A percentile compares a stretch with the other conserved stretches of the same genome.
Evolutionary conservation across 116 monocot species (phyloP).

Genomic region (Posidonia oceanica): DNA sequence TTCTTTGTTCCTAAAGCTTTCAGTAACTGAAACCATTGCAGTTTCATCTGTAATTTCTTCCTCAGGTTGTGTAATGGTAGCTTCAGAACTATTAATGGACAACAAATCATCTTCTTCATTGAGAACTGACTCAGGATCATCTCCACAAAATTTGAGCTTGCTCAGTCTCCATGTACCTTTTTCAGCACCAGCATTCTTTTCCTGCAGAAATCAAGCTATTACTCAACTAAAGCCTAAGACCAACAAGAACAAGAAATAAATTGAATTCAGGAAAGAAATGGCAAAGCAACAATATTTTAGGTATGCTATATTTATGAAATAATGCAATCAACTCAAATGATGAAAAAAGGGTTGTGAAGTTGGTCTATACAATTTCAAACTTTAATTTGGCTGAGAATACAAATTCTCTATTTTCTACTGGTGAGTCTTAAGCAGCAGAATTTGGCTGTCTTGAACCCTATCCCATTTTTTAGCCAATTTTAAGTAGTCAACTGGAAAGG

Average conservation of each 20-base stretch:
- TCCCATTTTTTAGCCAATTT: too few relatives aligned
- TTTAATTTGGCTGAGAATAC: too few relatives aligned
- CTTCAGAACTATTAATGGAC: conserved; percentile 24
- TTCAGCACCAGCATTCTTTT: conserved; percentile 23
- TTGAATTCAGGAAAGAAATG: neutral
- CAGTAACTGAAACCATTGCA: neutral
- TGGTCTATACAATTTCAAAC: too few relatives aligned
- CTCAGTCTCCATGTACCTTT: conserved; percentile 49
- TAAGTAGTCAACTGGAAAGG: too few relatives aligned
- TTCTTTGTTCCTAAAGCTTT: neutral
- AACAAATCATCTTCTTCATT: conserved; percentile 29
- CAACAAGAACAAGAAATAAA: neutral
- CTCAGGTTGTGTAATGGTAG: conserved; percentile 14
- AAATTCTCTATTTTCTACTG: too few relatives aligned
- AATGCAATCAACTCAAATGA: too few relatives aligned
- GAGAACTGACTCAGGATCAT: conserved; percentile 46
- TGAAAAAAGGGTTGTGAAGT: too few relatives aligned
- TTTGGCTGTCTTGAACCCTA: too few relatives aligned
- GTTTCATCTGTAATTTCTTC: conserved; percentile 9
- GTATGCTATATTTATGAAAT: neutral
- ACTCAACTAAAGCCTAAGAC: neutral
- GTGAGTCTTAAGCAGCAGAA: too few relatives aligned
- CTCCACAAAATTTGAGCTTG: conserved; percentile 62
- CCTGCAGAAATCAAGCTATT: conserved; percentile 23
- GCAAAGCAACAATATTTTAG: neutral